Base-by-base conservation (phyloP, 495 filamentous ascomycete genomes). In the Tetracladium marchalianum region DNA sequence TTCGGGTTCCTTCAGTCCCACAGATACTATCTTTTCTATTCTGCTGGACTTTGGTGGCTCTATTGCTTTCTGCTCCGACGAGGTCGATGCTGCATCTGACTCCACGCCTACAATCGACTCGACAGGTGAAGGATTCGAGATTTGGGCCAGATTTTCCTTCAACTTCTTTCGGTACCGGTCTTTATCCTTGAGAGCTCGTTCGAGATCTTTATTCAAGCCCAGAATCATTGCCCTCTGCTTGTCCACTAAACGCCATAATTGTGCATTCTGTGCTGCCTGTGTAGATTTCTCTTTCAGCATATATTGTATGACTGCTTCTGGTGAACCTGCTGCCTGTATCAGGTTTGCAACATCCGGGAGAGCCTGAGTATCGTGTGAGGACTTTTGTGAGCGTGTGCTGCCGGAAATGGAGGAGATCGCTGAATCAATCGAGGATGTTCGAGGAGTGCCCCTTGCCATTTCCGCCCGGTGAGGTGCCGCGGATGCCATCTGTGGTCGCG, bases 391-490 rank as follows among this genome's bases (percentile, higher is more conserved):
- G 38, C 81, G 77, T 12, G 70, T 73, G 51, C 60, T 69, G n/a
- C 81, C 78, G 7, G 88, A 94, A 35, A 89, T 72, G 5, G 85
- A 83, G 1, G 90, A 97, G 19, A 94, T 85, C 0, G 88, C 85
- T 7, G 92, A 95, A 58, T 97, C 92, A 54, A 96, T 96, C 32
- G 92, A 98, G 1, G 87, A 87, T 39, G 83, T 97, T 51, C 90
- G 81, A 44, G 84, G 80, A 54, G 65, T 41, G 35, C 39, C 44
- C 32, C 54, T 44, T 12, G 41, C 49, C 46, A 55, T 55, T 9
- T 54, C 55, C 11, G 42, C 46, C 24, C 54, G 41, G 31, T 57
- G 44, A 12, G 57, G 52, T 12, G 52, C 54, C 15, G 41, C 50
- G 31, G 57, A 44, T 31, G 57, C 51, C 54, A 60, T 60, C 11